Evolutionary conservation across 176 grass and related monocot species (phyloP).

Genomic region (Eleusine indica): DNA sequence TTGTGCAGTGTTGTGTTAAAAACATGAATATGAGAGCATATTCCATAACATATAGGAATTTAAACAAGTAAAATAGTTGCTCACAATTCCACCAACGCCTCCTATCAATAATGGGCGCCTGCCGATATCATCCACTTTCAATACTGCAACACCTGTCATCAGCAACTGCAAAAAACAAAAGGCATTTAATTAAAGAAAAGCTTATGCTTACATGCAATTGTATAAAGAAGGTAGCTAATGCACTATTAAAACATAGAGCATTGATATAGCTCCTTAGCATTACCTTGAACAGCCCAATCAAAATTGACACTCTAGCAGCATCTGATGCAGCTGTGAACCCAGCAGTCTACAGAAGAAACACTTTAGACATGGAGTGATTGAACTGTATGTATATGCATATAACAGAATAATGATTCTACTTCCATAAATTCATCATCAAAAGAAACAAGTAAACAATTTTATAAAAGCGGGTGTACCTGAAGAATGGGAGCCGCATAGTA

Average conservation of each 20-base stretch:
- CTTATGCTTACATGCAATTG: background rate
- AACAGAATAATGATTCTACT: slow-evolving; percentile 10
- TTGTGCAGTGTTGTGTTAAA: background rate
- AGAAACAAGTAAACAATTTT: slow-evolving; percentile 31
- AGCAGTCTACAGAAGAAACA: slow-evolving; percentile 66
- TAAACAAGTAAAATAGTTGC: slow-evolving; percentile 39
- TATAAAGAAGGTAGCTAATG: background rate
- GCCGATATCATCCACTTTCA: slow-evolving; percentile 81
- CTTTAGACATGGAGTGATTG: slow-evolving; percentile 34
- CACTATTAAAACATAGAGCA: background rate
- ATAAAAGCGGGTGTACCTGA: slow-evolving; percentile 59
- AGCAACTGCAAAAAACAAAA: slow-evolving; percentile 54
- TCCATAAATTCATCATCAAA: slow-evolving; percentile 20
- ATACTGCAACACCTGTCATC: slow-evolving; percentile 86
- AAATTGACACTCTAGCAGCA: slow-evolving; percentile 82
- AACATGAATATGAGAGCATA: background rate
- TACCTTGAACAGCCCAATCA: slow-evolving; percentile 98
- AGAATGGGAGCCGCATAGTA: slow-evolving; percentile 97
- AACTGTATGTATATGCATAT: slow-evolving; percentile 20
- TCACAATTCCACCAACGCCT: slow-evolving; percentile 88
- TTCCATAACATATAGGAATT: slow-evolving; percentile 1
- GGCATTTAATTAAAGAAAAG: slow-evolving; percentile 1
- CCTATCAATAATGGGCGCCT: slow-evolving; percentile 90
- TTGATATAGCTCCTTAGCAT: slow-evolving; percentile 17
- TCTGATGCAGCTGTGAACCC: slow-evolving; percentile 90